phyloP scores from a whole-genome alignment of 495 filamentous ascomycete genomes.

The Penicillium riverlandense region DNA sequence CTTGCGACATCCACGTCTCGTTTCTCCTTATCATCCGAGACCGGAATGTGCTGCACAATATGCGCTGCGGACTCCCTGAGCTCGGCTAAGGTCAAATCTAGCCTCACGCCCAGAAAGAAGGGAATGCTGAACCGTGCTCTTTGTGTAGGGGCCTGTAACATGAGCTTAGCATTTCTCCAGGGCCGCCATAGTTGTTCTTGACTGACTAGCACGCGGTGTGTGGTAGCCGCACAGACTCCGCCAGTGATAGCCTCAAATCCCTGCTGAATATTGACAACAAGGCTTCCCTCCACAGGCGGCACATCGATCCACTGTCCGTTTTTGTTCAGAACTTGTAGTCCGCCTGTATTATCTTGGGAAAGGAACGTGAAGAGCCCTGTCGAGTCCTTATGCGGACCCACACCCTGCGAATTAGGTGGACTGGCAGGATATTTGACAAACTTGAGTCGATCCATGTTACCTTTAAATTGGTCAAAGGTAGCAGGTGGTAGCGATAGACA shows the following conservation, averaged over 20 bases:
- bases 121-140: conserved; percentile 70
- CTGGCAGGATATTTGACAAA: conserved; percentile 84
- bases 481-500: conserved; percentile 60
- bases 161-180: neutral
- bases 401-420: conserved; percentile 58
- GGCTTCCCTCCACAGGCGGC: conserved; percentile 36
- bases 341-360: conserved; percentile 48
- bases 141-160: conserved; percentile 24
- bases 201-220: conserved; percentile 62
- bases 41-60: conserved; percentile 29
- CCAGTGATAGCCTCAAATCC: conserved; percentile 85
- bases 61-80: conserved; percentile 30
- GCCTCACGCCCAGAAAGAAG: conserved; percentile 84
- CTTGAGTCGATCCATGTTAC: conserved; percentile 83
- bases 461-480: conserved; percentile 81
- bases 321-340: conserved; percentile 44
- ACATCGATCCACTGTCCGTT: conserved; percentile 45
- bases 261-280: conserved; percentile 64
- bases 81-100: conserved; percentile 64
- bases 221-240: conserved; percentile 79
- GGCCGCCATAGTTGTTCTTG: neutral
- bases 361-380: conserved; percentile 54
- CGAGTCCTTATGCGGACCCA: conserved; percentile 88
- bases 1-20: conserved; percentile 34
- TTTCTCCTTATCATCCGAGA: conserved; percentile 27